Percentiles rank a stretch among this genome's conserved stretches.
Conservation (phyloP, 129 eudicot genomes). For the Arctium minus region DNA sequence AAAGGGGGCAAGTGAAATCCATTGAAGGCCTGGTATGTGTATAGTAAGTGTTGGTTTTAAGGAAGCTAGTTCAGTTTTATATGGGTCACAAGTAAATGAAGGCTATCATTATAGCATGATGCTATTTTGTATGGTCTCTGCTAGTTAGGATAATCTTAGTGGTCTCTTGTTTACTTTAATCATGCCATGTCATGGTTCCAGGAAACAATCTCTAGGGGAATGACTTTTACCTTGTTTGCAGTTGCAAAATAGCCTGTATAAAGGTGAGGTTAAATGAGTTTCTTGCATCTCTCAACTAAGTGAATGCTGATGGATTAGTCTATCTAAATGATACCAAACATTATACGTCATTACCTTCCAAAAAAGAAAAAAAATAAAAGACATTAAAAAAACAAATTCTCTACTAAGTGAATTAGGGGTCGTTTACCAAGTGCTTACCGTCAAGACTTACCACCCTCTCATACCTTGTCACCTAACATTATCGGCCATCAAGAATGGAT, state of each 20-base stretch:
- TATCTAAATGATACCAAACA: too few species aligned
- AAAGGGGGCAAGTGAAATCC: constrained; percentile 79
- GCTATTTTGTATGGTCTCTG: background rate
- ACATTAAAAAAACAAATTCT: too few species aligned
- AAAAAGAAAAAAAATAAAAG: too few species aligned
- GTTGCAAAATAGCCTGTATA: constrained; percentile 66
- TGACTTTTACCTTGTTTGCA: constrained; percentile 72
- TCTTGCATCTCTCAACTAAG: background rate
- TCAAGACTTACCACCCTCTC: too few species aligned
- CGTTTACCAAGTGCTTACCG: too few species aligned
- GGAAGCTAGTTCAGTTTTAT: background rate
- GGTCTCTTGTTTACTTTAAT: background rate
- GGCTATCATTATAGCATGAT: background rate
- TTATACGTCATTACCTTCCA: too few species aligned
- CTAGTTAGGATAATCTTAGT: background rate
- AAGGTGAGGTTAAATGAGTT: constrained; percentile 48
- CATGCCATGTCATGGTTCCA: constrained; percentile 29
- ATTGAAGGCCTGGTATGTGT: constrained; percentile 76
- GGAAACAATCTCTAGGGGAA: constrained; percentile 66
- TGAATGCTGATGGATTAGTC: too few species aligned
- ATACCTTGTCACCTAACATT: too few species aligned
- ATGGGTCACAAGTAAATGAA: background rate
- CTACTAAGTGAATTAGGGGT: too few species aligned
- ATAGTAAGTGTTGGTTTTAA: background rate
- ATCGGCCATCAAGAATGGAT: too few species aligned